phyloP scores from a whole-genome alignment of 2,329 filamentous ascomycete species.

The Xylariaceae sp. region DNA sequence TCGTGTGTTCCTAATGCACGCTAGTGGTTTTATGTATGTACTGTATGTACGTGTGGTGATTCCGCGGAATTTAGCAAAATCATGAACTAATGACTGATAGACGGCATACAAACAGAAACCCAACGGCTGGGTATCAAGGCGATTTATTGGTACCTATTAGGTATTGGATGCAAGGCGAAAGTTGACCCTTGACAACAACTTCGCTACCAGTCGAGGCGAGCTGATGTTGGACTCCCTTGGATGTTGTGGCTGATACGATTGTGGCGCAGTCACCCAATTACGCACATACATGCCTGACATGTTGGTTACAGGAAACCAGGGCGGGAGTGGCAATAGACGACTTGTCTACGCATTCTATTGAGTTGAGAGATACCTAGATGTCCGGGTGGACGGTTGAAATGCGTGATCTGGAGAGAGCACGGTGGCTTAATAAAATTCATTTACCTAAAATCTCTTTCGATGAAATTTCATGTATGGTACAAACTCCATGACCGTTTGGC shows the following conservation, averaged over 20 bases:
- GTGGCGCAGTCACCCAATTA: conserved; percentile 26
- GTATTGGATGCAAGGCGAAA: not conserved
- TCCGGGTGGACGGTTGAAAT: not conserved
- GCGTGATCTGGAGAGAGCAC: not conserved
- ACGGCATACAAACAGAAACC: not conserved
- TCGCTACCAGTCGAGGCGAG: not conserved
- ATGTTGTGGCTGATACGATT: conserved; percentile 8
- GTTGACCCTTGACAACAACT: too few species aligned
- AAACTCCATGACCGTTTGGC: conserved; percentile 18
- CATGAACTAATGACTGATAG: not conserved
- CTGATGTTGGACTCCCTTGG: not conserved
- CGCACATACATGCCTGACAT: too few species aligned
- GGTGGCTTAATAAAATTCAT: conserved; percentile 5
- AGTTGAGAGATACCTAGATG: too few species aligned
- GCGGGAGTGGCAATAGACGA: not conserved
- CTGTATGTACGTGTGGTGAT: not conserved
- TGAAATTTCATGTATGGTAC: conserved; percentile 22
- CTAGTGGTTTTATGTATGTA: too few species aligned
- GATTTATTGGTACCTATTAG: not conserved
- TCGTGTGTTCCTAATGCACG: not conserved
- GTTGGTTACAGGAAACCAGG: too few species aligned
- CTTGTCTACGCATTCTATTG: not conserved
- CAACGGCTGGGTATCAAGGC: not conserved
- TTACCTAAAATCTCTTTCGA: conserved; percentile 14
- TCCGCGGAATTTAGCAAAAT: conserved; percentile 7